Conservation (phyloP, 441 rosid species). For the Corymbia calophylla region DNA sequence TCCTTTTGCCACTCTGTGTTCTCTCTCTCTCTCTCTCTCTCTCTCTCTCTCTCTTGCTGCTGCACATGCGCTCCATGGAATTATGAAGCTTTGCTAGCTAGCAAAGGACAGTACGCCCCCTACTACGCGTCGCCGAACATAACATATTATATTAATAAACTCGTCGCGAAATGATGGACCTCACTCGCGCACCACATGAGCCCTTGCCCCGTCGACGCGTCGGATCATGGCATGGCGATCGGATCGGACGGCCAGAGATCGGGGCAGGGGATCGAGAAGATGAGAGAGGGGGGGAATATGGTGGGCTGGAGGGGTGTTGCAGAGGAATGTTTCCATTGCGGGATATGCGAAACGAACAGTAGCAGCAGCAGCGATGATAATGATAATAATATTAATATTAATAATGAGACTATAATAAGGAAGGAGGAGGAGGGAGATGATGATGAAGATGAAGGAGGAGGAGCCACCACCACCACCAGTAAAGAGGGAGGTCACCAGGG, state of each 20-base stretch:
- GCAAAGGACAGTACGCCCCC: not conserved
- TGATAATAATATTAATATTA: not conserved
- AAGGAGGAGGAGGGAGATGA: not conserved
- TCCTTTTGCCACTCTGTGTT: not conserved
- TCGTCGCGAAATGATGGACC: not conserved
- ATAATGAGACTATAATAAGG: slow-evolving; percentile 15
- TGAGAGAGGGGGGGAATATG: not conserved
- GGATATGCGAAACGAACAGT: not conserved
- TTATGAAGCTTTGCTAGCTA: not conserved
- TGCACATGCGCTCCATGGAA: not conserved
- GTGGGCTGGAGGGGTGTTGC: not conserved
- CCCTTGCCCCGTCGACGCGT: not conserved
- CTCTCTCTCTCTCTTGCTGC: not conserved
- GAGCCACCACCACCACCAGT: not conserved
- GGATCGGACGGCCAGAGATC: slow-evolving; percentile 18
- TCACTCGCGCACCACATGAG: not conserved
- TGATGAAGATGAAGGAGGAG: not conserved
- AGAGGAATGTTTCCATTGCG: slow-evolving; percentile 23
- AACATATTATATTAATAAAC: not conserved
- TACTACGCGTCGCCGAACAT: not conserved
- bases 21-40: not conserved
- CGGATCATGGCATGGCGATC: not conserved
- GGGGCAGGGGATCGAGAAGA: not conserved
- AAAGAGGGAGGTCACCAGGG: slow-evolving; percentile 45
- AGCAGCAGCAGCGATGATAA: not conserved